Base-by-base conservation (phyloP, 176 grass and related monocot species). In the Carex parvula region DNA sequence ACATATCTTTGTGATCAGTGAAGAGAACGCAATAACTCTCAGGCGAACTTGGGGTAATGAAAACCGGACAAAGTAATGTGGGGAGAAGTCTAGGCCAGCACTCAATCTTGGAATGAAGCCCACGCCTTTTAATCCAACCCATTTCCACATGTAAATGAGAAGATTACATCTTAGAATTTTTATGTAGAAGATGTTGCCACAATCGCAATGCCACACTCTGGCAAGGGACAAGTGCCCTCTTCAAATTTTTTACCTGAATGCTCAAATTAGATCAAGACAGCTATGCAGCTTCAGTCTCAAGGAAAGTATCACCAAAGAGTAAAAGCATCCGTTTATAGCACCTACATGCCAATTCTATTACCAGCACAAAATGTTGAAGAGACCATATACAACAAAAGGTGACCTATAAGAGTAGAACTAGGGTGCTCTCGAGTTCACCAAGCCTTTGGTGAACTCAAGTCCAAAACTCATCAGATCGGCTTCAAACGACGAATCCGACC, bases 51-150 rank as follows among this genome's bases (percentile, higher is more conserved):
- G 60, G 78, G 77, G 13, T 21, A 33, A 15, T 10, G 37, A 58
- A 68, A 77, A 48, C 42, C 41, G 11, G 35, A 30, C 29, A 73
- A n/a, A 52, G 13, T 63, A 92, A 59, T 92, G 88, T 92, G 4
- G 84, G 93, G 93, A 92, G 93, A 92, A 92, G 88, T 92, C 93
- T 92, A 92, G 86, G 86, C 88, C 83, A 89, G n/a, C 90, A 92
- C 78, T 87, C 90, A 90, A 70, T 6, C 88, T 90, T 54, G 13
- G 90, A 94, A 94, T 87, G 90, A 88, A 90, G 88, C 90, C 91
- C 90, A 84, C 84, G 86, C 90, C 88, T 92, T 92, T 94, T 85
- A 64, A 70, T 94, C 84, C 84, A 84, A 70, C 90, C 86, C 92
- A 83, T 83, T 86, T 81, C 89, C 76, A 65, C 70, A 85, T 73